phyloP scores from a whole-genome alignment of 2,329 filamentous ascomycete genomes.

The Aschersonia sp. region DNA sequence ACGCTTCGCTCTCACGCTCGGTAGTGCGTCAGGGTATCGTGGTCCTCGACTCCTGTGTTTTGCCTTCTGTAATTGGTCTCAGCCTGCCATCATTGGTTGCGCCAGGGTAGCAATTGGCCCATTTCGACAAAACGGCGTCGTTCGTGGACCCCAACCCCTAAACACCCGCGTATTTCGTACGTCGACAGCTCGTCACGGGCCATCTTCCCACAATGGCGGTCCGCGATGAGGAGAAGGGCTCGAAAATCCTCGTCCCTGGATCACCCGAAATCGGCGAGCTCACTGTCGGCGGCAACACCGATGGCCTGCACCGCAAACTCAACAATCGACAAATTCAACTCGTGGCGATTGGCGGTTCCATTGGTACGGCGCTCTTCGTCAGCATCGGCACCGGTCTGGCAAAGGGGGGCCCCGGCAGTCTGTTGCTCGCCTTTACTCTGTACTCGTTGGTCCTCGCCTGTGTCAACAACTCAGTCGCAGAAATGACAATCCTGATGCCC shows the following conservation, averaged over 20 bases:
- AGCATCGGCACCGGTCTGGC: constrained; percentile 42
- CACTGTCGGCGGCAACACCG: constrained; percentile 15
- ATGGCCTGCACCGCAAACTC: constrained; percentile 30
- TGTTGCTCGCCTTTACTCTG: constrained; percentile 44
- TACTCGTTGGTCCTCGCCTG: constrained; percentile 41
- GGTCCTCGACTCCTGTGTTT: too few species aligned
- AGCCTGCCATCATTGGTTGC: too few species aligned
- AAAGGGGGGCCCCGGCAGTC: constrained; percentile 27
- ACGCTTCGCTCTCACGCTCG: too few species aligned
- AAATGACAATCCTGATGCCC: constrained; percentile 50
- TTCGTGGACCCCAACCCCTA: too few species aligned
- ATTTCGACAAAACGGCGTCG: too few species aligned
- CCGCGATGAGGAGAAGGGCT: constrained; percentile 14
- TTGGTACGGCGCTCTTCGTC: constrained; percentile 45
- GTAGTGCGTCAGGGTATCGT: too few species aligned
- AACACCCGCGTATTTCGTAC: too few species aligned
- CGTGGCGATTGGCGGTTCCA: constrained; percentile 43
- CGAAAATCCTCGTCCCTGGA: constrained; percentile 10
- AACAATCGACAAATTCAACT: constrained; percentile 42
- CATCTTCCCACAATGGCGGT: constrained; percentile 5
- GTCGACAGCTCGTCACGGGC: not conserved
- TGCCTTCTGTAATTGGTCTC: too few species aligned
- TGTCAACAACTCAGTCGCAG: constrained; percentile 51
- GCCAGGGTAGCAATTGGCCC: too few species aligned
- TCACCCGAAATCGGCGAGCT: constrained; percentile 13